Evolutionary conservation across 176 grass and related monocot genomes (phyloP), one percentile per base, ranked within the genome.

Genomic region (Saccharum officinarum): DNA sequence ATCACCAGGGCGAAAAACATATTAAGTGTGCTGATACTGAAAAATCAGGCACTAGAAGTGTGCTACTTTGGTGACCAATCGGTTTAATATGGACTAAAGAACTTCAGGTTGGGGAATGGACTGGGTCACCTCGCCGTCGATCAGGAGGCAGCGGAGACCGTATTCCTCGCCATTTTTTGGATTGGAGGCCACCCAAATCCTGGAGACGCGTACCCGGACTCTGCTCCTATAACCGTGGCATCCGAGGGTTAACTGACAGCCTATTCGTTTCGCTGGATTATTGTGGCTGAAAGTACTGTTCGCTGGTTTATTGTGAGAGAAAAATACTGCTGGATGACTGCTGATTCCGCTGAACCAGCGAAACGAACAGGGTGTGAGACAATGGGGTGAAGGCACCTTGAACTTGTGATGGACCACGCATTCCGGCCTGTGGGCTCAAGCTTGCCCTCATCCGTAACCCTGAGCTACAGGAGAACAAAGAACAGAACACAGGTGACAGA

Each of bases 151-250:
- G 11, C 15, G 17, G 6, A 80, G 78, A 20, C 28, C 42, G 28
- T 22, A 67, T 28, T 34, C 26, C 3, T 1, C 2, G 28, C 78
- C 62, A 4, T 0, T 67, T 4, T 3, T 46, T 20, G 78, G 62
- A 36, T 67, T 8, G 42, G 17, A 49, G 41, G 62, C 62, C 41
- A 80, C 63, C 78, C 78, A 80, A 31, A 80, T 67, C 78, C 61
- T 65, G 78, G 78, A 80, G 62, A 80, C 41, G 28, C 78, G 61
- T 41, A 67, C 78, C 26, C 41, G 62, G 10, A 67, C 63, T 66
- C 17, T 50, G 42, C 7, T 10, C 23, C 10, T 0, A 33, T 33
- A 33, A 36, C 17, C 1, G 10, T 14, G 42, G 1, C 7, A 13
- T 22, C 62, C 78, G 0, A 9, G 0, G 9, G 42, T 67, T 36